phyloP scores from a whole-genome alignment of 2,329 filamentous ascomycete genomes.

The Coleophoma cylindrospora region DNA sequence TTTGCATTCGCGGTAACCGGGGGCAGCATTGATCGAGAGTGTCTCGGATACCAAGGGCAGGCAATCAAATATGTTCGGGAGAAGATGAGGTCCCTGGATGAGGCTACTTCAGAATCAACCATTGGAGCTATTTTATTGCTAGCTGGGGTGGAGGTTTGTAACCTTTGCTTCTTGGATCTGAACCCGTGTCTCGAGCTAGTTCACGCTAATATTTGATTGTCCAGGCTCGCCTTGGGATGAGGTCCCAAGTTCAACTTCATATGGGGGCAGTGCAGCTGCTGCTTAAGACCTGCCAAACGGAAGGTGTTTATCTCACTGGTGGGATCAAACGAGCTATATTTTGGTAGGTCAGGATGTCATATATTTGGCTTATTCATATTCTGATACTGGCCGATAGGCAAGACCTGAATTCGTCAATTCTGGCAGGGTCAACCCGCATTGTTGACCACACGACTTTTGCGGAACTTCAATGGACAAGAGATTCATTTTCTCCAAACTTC shows the following conservation, averaged over 20 bases:
- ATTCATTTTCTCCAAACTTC: conserved; percentile 22
- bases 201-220: background rate
- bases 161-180: background rate
- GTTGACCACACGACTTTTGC: conserved; percentile 35
- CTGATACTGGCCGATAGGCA: conserved; percentile 27
- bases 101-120: conserved; percentile 29
- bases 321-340: conserved; percentile 41
- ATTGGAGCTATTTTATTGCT: conserved; percentile 37
- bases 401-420: conserved; percentile 34
- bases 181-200: background rate
- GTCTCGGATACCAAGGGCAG: conserved; percentile 29
- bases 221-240: conserved; percentile 32
- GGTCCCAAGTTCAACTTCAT: conserved; percentile 34
- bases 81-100: conserved; percentile 24
- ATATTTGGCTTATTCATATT: background rate
- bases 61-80: conserved; percentile 28
- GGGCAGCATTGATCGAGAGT: conserved; percentile 24
- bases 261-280: conserved; percentile 32
- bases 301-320: conserved; percentile 26
- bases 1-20: conserved; percentile 27
- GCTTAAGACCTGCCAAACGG: conserved; percentile 25
- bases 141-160: conserved; percentile 34
- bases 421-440: conserved; percentile 33
- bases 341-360: conserved; percentile 26
- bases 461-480: conserved; percentile 34